phyloP scores from a whole-genome alignment of 345 rosid genomes.

The Durio zibethinus region DNA sequence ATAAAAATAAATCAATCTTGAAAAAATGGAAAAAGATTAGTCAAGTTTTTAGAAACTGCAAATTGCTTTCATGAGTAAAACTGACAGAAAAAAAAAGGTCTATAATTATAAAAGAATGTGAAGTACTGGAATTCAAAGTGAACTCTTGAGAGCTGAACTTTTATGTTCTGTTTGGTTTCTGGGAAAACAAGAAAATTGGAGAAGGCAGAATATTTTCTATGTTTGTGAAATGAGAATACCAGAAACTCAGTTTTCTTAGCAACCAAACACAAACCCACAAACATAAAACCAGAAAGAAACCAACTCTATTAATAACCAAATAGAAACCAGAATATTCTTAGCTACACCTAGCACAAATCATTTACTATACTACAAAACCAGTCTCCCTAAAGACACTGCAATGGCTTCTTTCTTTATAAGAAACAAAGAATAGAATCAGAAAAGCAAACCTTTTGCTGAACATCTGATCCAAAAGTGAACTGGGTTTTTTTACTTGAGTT shows the following conservation, averaged over 20 bases:
- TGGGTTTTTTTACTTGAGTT: background rate
- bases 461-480: background rate
- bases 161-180: slow-evolving; percentile 18
- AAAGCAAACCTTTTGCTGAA: slow-evolving; percentile 3
- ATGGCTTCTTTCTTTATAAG: background rate
- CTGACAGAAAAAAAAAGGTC: background rate
- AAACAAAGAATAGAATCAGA: background rate
- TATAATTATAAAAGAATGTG: background rate
- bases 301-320: background rate
- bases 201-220: background rate
- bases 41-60: background rate
- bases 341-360: slow-evolving; percentile 6
- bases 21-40: background rate
- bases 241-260: background rate
- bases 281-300: slow-evolving; percentile 1
- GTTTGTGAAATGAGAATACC: background rate
- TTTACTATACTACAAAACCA: background rate
- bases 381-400: background rate
- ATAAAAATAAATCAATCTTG: background rate
- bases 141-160: background rate
- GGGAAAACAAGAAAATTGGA: background rate
- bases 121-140: slow-evolving; percentile 12
- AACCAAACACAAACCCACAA: slow-evolving; percentile 7
- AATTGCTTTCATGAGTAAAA: background rate
- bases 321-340: background rate